Conservation (phyloP, 1,284 basidiomycete genomes). For the Rhodotorula sp. region DNA sequence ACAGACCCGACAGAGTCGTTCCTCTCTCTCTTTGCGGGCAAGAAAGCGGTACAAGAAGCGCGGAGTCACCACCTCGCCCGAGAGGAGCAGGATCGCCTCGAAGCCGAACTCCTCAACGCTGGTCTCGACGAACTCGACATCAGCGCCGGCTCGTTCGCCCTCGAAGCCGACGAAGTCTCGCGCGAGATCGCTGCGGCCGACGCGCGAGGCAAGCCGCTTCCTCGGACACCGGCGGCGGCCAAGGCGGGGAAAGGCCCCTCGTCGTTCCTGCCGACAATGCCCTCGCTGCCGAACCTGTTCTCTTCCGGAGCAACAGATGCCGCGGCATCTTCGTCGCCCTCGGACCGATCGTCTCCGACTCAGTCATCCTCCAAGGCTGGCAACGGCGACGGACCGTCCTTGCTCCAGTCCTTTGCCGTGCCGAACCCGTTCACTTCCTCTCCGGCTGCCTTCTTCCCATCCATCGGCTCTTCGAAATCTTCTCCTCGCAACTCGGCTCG, state of each 20-base stretch:
- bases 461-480: neutral
- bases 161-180: neutral
- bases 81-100: slow-evolving; percentile 15
- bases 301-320: neutral
- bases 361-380: neutral
- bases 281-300: neutral
- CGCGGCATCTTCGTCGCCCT: neutral
- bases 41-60: slow-evolving; percentile 11
- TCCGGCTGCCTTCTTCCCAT: slow-evolving; percentile 5
- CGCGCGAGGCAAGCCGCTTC: slow-evolving; percentile 18
- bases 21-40: slow-evolving; percentile 33
- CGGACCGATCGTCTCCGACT: neutral
- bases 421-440: slow-evolving; percentile 23
- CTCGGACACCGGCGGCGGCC: neutral
- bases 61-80: neutral
- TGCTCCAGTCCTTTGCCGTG: slow-evolving; percentile 25
- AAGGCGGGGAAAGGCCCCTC: neutral
- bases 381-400: neutral
- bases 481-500: neutral
- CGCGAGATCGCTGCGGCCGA: neutral
- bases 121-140: slow-evolving; percentile 15
- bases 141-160: neutral
- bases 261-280: slow-evolving; percentile 8
- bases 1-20: neutral
- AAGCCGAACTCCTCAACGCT: slow-evolving; percentile 24